Evolutionary conservation across 176 grass and related monocot species (phyloP).

Genomic region (Sorghum bicolor): DNA sequence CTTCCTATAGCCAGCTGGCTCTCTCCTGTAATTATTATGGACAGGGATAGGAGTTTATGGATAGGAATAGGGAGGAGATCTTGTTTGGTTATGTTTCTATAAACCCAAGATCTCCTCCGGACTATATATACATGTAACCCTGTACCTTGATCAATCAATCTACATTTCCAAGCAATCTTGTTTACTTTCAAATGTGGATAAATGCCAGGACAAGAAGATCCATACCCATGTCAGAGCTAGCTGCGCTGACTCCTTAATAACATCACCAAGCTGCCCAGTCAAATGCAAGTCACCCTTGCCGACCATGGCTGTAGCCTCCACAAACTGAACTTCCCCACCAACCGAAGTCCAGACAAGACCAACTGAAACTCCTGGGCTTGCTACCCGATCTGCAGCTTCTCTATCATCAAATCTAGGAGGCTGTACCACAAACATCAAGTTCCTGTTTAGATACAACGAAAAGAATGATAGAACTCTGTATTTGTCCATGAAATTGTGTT

Average conservation of each 20-base stretch:
- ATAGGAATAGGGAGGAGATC: neutral
- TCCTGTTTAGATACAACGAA: conserved; percentile 7
- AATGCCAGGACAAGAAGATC: conserved; percentile 26
- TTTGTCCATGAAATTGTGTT: neutral
- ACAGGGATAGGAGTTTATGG: neutral
- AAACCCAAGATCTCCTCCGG: neutral
- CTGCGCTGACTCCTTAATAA: conserved; percentile 98
- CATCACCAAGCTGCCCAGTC: conserved; percentile 97
- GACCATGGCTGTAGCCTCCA: conserved; percentile 89
- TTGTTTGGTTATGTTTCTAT: neutral
- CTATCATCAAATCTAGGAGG: conserved; percentile 89
- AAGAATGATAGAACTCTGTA: neutral
- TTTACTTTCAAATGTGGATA: neutral
- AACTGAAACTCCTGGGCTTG: conserved; percentile 80
- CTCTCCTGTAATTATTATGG: neutral
- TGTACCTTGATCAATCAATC: neutral
- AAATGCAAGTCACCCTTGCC: conserved; percentile 98
- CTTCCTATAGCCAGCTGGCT: neutral
- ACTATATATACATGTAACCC: neutral
- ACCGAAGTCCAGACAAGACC: conserved; percentile 96
- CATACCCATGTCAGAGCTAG: conserved; percentile 96
- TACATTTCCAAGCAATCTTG: neutral
- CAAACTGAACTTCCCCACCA: conserved; percentile 95
- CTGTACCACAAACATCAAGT: conserved; percentile 44
- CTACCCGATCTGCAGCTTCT: conserved; percentile 85